Base-by-base conservation (phyloP, 73 alveolate species). In the Paramecium primaurelia region DNA sequence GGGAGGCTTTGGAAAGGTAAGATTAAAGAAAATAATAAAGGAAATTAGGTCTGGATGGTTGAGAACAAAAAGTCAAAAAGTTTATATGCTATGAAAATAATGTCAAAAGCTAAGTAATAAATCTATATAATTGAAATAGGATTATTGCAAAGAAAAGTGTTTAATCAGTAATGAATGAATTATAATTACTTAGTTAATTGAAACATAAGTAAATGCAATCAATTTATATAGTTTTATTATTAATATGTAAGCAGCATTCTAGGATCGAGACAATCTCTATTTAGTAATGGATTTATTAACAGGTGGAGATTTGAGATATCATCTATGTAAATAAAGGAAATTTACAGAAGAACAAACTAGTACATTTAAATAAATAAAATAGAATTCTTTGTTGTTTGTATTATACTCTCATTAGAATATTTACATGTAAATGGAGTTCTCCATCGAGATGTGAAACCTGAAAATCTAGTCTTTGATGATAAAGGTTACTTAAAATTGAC, bases 391-490 rank as follows among this genome's bases (percentile, higher is more conserved):
- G 89, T 95, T 32, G 98, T 98, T 37, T 94, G 98, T 87, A 96
- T 98, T 47, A 94, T 98, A 20, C 92, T 93, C 47, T 93, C 97
- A 30, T 92, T 98, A 71, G 97, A 96, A 71, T 97, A 94, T 95
- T 86, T 98, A 18, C 99, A 98, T 94, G 91, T 95, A 47, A 95
- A 98, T 84, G 96, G 97, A 37, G 95, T 98, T 44, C 71, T 98
- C 6, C 99, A 98, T 94, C 90, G 99, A 49, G 99, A 98, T 94
- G 97, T 98, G 58, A 98, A 98, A 84, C 99, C 99, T 34, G 99
- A 98, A 95, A 98, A 98, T 94, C 86, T 98, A 90, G 99, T 98
- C 42, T 96, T 98, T 60, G 99, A 98, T 92, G 92, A 71, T 20
- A 95, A 96, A 47, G 98, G 98, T 9, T 97, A 96, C 88, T 96